phyloP scores from a whole-genome alignment of 495 filamentous ascomycete genomes.

The Copromyces sp. region DNA sequence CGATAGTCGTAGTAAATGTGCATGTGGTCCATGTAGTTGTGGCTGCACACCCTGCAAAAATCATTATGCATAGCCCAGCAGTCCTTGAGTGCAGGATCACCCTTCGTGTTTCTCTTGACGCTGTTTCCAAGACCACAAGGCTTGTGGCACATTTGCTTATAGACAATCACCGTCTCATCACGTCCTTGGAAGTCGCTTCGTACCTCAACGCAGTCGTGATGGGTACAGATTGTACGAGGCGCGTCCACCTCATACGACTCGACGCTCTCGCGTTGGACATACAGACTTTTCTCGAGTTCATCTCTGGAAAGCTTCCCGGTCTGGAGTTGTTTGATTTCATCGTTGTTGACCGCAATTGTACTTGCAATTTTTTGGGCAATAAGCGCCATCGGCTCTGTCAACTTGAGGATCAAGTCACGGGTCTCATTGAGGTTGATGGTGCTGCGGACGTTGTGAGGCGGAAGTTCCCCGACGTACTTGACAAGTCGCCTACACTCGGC shows the following conservation, averaged over 20 bases:
- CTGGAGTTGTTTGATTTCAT: conserved; percentile 14
- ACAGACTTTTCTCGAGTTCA: conserved; percentile 15
- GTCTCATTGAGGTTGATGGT: conserved; percentile 32
- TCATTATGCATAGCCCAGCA: not conserved
- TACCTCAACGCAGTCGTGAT: conserved; percentile 6
- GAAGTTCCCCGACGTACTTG: conserved; percentile 12
- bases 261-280: conserved; percentile 7
- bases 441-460: conserved; percentile 26
- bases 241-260: conserved; percentile 3
- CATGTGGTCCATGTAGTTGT: conserved; percentile 7
- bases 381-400: conserved; percentile 29
- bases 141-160: conserved; percentile 9
- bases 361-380: conserved; percentile 25
- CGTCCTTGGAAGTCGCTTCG: conserved; percentile 4
- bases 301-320: conserved; percentile 12
- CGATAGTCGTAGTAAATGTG: conserved; percentile 6
- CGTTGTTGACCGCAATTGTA: conserved; percentile 21
- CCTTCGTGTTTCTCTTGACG: conserved; percentile 8
- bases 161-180: conserved; percentile 3
- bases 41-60: not conserved
- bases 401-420: conserved; percentile 22
- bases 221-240: conserved; percentile 7
- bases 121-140: not conserved
- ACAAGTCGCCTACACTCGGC: conserved; percentile 22
- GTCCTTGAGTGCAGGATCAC: not conserved